phyloP scores from a whole-genome alignment of 179 eudicot genomes.

The Gypsophila paniculata region DNA sequence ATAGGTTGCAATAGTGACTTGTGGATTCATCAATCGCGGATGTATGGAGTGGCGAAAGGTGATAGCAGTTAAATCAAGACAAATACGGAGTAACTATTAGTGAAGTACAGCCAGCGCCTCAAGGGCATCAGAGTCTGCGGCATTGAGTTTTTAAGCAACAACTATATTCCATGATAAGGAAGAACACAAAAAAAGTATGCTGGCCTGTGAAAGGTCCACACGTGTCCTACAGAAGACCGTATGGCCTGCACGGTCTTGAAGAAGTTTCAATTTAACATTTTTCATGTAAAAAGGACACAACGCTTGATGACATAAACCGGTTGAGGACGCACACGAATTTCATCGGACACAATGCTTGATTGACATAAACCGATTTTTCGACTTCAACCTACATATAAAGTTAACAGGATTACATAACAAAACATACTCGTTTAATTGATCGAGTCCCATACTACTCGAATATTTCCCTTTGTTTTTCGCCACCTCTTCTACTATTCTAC shows the following conservation, averaged over 20 bases:
- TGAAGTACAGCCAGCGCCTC: too few relatives aligned
- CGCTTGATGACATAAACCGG: too few relatives aligned
- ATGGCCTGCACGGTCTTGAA: too few relatives aligned
- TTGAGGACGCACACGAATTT: too few relatives aligned
- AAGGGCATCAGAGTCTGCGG: too few relatives aligned
- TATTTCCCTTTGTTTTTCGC: neutral
- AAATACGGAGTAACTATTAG: too few relatives aligned
- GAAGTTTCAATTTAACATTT: too few relatives aligned
- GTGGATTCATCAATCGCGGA: neutral
- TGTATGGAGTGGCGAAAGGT: neutral
- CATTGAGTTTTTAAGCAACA: too few relatives aligned
- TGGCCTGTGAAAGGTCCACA: too few relatives aligned
- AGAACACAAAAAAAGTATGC: too few relatives aligned
- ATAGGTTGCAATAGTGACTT: neutral
- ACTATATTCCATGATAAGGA: neutral
- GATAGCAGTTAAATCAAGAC: neutral
- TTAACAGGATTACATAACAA: neutral
- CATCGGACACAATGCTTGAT: neutral
- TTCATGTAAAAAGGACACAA: too few relatives aligned
- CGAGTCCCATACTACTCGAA: neutral
- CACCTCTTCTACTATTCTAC: neutral
- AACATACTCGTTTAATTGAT: neutral
- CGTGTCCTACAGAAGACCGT: too few relatives aligned
- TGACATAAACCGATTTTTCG: neutral
- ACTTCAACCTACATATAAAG: neutral